A percentile compares a stretch with the other conserved stretches of the same genome.
These are phyloP conservation scores for Cystobasidium ongulense DNA, from an alignment of 768 basidiomycete species.

Conservation along the genomic window DNA sequence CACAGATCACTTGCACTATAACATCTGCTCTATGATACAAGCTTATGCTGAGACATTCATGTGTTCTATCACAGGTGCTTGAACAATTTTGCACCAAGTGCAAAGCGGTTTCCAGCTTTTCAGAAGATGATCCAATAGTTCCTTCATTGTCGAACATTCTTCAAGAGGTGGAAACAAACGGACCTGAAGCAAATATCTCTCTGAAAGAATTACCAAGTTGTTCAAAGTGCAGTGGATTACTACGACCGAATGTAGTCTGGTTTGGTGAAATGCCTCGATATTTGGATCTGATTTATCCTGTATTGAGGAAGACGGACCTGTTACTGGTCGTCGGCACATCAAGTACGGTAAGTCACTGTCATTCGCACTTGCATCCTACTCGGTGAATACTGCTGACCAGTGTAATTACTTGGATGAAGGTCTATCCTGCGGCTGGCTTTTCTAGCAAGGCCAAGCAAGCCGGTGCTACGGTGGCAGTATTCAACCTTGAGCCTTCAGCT, in stretches of 20 bases:
- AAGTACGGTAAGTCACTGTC: slow-evolving; percentile 48
- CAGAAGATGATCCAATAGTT: slow-evolving; percentile 51
- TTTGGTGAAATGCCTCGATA: slow-evolving; percentile 52
- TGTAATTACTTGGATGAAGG: slow-evolving; percentile 24
- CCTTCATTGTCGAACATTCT: slow-evolving; percentile 51
- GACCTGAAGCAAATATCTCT: background rate
- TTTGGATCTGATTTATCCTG: slow-evolving; percentile 48
- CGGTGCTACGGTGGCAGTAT: slow-evolving; percentile 49
- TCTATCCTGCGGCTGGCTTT: slow-evolving; percentile 41
- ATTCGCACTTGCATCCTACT: background rate
- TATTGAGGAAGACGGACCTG: slow-evolving; percentile 52
- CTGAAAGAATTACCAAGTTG: slow-evolving; percentile 14
- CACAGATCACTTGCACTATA: too few relatives aligned
- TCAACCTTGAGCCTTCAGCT: slow-evolving; percentile 46
- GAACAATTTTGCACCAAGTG: slow-evolving; percentile 55
- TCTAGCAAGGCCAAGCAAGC: slow-evolving; percentile 37
- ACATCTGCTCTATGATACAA: background rate
- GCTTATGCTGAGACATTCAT: background rate
- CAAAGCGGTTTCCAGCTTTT: slow-evolving; percentile 46
- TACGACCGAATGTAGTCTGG: slow-evolving; percentile 56
- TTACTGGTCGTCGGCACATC: slow-evolving; percentile 56
- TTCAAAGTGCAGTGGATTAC: slow-evolving; percentile 43
- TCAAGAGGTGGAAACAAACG: background rate
- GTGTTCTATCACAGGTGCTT: slow-evolving; percentile 41
- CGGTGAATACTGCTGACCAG: background rate